Percentiles rank a stretch among this genome's conserved stretches.
These are phyloP conservation scores for Talaromyces thailandensis DNA, from an alignment of 495 filamentous ascomycete genomes.

Conservation along the genomic window DNA sequence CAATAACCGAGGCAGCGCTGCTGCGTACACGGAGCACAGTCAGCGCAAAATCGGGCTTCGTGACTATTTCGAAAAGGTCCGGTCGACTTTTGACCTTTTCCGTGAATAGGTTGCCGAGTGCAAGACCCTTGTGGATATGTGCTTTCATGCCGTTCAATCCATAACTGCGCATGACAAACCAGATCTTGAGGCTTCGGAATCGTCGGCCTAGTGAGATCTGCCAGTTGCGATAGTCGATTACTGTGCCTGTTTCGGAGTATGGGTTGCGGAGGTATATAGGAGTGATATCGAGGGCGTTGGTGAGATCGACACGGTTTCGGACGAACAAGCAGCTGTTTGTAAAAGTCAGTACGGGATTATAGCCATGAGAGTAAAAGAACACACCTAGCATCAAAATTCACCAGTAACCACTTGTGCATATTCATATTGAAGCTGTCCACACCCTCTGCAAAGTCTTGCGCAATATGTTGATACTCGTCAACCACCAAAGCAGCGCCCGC, in stretches of 20 bases:
- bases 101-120: slow-evolving; percentile 62
- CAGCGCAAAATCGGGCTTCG: slow-evolving; percentile 67
- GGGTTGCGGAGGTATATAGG: slow-evolving; percentile 76
- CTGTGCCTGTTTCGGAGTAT: slow-evolving; percentile 71
- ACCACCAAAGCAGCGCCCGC: slow-evolving; percentile 77
- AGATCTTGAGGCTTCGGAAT: slow-evolving; percentile 91
- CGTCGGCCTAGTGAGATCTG: slow-evolving; percentile 90
- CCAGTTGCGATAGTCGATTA: slow-evolving; percentile 98
- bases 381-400: slow-evolving; percentile 82
- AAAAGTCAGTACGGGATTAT: not conserved
- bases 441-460: slow-evolving; percentile 44
- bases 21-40: slow-evolving; percentile 59
- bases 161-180: slow-evolving; percentile 90
- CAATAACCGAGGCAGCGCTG: slow-evolving; percentile 12
- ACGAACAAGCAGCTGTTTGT: slow-evolving; percentile 61
- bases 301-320: slow-evolving; percentile 62
- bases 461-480: slow-evolving; percentile 68
- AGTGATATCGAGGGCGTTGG: slow-evolving; percentile 70
- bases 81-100: slow-evolving; percentile 44
- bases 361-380: not conserved
- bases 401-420: slow-evolving; percentile 96
- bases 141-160: slow-evolving; percentile 69
- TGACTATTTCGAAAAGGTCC: slow-evolving; percentile 73
- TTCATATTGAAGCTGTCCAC: slow-evolving; percentile 93
- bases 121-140: slow-evolving; percentile 59